Evolutionary conservation across 495 filamentous ascomycete species (phyloP).

Genomic region (Neurospora sp.): DNA sequence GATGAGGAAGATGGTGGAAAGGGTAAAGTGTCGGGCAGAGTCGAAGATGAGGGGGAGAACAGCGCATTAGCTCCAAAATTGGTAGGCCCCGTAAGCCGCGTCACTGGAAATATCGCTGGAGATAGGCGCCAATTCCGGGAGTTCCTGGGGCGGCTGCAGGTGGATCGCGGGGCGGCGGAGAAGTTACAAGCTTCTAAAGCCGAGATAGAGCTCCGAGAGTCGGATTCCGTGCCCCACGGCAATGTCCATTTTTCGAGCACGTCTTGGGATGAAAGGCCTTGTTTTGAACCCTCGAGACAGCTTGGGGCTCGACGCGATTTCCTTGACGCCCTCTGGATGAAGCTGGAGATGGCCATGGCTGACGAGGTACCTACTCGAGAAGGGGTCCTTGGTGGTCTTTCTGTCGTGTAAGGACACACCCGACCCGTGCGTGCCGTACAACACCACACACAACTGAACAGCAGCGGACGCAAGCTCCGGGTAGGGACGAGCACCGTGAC

Average conservation of each 20-base stretch:
- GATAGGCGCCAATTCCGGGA: neutral
- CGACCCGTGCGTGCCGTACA: neutral
- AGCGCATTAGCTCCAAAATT: neutral
- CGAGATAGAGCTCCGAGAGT: neutral
- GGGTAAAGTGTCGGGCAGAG: neutral
- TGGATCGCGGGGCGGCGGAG: constrained; percentile 4
- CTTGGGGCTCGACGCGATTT: neutral
- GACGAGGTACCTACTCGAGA: neutral
- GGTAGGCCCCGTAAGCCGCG: neutral
- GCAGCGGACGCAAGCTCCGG: neutral
- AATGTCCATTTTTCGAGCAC: neutral
- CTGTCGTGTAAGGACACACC: neutral
- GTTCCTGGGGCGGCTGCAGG: neutral
- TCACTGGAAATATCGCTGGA: neutral
- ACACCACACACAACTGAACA: neutral
- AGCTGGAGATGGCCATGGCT: neutral
- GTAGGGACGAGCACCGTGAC: neutral
- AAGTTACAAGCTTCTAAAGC: neutral
- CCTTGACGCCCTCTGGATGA: neutral
- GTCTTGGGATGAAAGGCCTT: neutral
- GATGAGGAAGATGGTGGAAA: neutral
- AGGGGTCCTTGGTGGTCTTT: neutral
- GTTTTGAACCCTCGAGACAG: neutral
- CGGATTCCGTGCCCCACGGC: neutral
- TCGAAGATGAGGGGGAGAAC: neutral